Evolutionary conservation across 768 basidiomycete genomes (phyloP).

Genomic region (Rhizopogon vulgaris): DNA sequence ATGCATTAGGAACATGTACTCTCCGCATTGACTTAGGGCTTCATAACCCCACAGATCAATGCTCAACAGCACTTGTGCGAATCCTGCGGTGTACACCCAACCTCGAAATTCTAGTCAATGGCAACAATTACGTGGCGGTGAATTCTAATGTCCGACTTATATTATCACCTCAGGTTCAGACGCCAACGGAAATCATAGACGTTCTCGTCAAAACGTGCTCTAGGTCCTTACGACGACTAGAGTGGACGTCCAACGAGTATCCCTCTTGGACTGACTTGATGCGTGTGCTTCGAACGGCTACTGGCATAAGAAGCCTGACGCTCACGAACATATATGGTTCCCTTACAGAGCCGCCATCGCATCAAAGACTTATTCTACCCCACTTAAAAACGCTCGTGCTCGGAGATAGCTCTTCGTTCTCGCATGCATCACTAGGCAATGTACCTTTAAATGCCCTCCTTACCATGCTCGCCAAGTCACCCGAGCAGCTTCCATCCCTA

Average conservation of each 20-base stretch:
- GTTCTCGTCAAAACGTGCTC: constrained; percentile 27
- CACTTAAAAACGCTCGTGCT: constrained; percentile 37
- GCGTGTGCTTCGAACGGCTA: constrained; percentile 27
- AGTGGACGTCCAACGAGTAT: constrained; percentile 40
- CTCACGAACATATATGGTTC: constrained; percentile 35
- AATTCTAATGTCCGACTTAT: constrained; percentile 13
- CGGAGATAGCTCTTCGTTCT: constrained; percentile 27
- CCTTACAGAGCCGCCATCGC: constrained; percentile 12
- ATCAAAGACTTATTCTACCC: constrained; percentile 25
- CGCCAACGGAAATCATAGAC: constrained; percentile 27
- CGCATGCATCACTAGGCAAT: constrained; percentile 26
- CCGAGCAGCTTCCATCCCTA: constrained; percentile 32
- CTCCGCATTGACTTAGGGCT: constrained; percentile 38
- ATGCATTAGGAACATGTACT: constrained; percentile 32
- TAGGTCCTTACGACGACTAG: constrained; percentile 33
- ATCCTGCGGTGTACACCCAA: constrained; percentile 37
- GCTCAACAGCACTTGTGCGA: constrained; percentile 23
- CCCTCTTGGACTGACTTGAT: constrained; percentile 36
- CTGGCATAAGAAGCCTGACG: constrained; percentile 33
- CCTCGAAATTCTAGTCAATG: constrained; percentile 37
- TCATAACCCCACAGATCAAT: constrained; percentile 21
- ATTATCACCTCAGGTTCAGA: constrained; percentile 18
- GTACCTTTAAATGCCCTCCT: constrained; percentile 37
- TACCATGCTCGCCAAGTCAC: constrained; percentile 26
- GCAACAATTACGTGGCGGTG: constrained; percentile 27